Evolutionary conservation across 1,284 basidiomycete species (phyloP), one percentile per base, ranked within the genome.

Genomic region (Vanrija pseudolonga): DNA sequence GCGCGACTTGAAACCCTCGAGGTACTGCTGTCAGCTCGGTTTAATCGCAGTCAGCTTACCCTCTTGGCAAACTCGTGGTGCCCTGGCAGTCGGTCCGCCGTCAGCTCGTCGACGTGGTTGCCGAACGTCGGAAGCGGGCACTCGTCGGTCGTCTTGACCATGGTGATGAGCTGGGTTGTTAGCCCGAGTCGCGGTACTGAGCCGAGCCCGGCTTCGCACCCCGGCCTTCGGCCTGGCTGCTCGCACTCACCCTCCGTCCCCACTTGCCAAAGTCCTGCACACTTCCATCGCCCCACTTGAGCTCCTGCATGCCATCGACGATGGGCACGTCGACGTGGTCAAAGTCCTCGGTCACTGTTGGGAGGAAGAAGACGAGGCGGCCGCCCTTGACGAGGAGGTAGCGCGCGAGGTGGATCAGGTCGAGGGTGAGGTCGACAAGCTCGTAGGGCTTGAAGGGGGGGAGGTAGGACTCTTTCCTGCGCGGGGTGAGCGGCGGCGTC

Each of bases 201-300:
- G 4, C 15, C 15, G 2, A 18, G 7, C 38, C n/a, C n/a, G n/a
- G n/a, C n/a, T n/a, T n/a, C n/a, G n/a, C n/a, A n/a, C n/a, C n/a
- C n/a, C n/a, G n/a, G 37, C 11, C 22, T 23, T 17, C 6, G 19
- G n/a, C 11, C 8, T n/a, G n/a, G n/a, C n/a, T n/a, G n/a, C 15
- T 18, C 47, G 12, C 4, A 80, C 88, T 75, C 68, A 92, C 91
- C 69, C 93, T 78, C 57, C 95, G 81, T 3, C 92, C 92, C 95
- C 95, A 99, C 38, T 87, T 88, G 14, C 93, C 94, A 72, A 97
- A 99, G 69, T 90, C 87, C 75, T 99, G 95, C 62, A 93, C 77
- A 42, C 89, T 93, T 70, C 97, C 96, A 0, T 88, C 86, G 26
- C 92, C 81, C 15, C 93, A 77, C 65, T 85, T 85, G 44, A 77